Conservation (phyloP, 2,329 filamentous ascomycete genomes). For the Pseudogymnoascus sp. region DNA sequence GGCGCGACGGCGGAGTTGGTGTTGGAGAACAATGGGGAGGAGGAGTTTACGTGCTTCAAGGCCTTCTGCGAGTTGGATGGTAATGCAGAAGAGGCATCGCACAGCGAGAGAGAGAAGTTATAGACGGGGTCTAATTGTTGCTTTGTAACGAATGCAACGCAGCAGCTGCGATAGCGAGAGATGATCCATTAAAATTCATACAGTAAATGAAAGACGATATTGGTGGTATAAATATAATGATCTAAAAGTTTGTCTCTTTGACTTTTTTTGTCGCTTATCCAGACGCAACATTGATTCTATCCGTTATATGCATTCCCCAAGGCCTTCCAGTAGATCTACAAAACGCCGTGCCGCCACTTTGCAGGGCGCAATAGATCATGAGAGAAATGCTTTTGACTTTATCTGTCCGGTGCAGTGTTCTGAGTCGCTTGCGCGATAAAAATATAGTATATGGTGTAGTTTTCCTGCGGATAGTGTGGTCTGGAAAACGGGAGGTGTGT, state of each 20-base stretch:
- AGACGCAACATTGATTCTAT: neutral
- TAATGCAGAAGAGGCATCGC: slow-evolving; percentile 28
- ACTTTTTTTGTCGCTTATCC: neutral
- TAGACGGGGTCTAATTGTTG: neutral
- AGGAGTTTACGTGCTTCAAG: slow-evolving; percentile 81
- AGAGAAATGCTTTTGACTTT: neutral
- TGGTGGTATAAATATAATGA: slow-evolving; percentile 9
- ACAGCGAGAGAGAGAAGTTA: slow-evolving; percentile 21
- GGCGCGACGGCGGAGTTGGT: slow-evolving; percentile 80
- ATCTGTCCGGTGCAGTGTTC: neutral
- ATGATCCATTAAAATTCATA: neutral
- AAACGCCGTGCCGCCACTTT: neutral
- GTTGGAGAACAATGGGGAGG: slow-evolving; percentile 61
- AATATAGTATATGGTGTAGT: neutral
- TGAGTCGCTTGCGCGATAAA: neutral
- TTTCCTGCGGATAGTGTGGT: neutral
- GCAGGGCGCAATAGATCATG: neutral
- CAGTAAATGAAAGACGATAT: neutral
- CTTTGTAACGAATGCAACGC: neutral
- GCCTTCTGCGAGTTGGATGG: slow-evolving; percentile 80
- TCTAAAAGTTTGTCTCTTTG: slow-evolving; percentile 4
- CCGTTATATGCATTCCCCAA: neutral
- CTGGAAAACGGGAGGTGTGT: neutral
- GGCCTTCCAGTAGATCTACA: neutral
- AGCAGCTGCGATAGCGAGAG: neutral